Evolutionary conservation across 805 yeast species (phyloP).

Genomic region (Kazachstania bromeliacearum): DNA sequence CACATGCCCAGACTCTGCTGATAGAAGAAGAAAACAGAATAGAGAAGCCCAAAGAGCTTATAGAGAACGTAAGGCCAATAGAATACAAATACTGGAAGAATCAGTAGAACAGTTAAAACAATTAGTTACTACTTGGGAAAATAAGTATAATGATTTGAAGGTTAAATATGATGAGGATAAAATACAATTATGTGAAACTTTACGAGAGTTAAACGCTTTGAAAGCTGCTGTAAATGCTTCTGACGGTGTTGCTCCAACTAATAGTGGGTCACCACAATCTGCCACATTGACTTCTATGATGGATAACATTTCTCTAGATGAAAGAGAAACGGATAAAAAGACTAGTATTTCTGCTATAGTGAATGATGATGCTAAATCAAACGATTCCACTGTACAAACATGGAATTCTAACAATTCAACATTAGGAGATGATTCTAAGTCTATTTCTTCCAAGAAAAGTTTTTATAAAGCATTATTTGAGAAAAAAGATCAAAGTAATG

Average conservation of each 20-base stretch:
- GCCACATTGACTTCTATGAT: too few species aligned
- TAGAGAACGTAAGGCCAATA: slow-evolving; percentile 75
- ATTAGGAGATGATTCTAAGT: too few species aligned
- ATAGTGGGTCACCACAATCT: too few species aligned
- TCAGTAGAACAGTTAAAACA: slow-evolving; percentile 22
- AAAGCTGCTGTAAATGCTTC: too few species aligned
- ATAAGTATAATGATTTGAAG: slow-evolving; percentile 32
- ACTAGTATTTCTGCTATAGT: too few species aligned
- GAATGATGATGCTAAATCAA: too few species aligned
- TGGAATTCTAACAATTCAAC: too few species aligned
- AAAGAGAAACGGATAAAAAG: too few species aligned
- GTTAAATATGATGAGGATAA: slow-evolving; percentile 30
- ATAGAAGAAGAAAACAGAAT: slow-evolving; percentile 84
- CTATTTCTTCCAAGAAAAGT: background rate
- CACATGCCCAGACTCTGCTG: slow-evolving; percentile 23
- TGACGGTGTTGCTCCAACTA: too few species aligned
- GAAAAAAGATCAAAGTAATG: background rate
- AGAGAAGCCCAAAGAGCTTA: slow-evolving; percentile 90
- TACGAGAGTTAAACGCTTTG: slow-evolving; percentile 2
- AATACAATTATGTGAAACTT: slow-evolving; percentile 12
- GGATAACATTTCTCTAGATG: too few species aligned
- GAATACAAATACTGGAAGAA: slow-evolving; percentile 71
- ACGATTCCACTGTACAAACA: too few species aligned
- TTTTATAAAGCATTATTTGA: background rate
- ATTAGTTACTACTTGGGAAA: slow-evolving; percentile 55